A percentile compares a stretch with the other conserved stretches of the same genome.
Conservation (phyloP, 1,284 basidiomycete species). For the Apiotrichum porosum region DNA sequence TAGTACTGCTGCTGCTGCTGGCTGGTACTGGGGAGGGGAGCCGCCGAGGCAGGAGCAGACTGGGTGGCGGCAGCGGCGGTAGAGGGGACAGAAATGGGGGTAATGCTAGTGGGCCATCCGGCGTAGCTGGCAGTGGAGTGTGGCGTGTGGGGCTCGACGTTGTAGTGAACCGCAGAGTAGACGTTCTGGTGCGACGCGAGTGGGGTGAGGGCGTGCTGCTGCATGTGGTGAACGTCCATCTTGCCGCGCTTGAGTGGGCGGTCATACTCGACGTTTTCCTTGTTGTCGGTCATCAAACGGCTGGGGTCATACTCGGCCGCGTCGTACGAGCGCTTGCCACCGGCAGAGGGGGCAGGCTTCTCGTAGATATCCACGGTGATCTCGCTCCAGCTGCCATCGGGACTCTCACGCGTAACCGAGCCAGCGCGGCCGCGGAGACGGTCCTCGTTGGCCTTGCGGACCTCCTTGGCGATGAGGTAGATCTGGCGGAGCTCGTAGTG, state of each 20-base stretch:
- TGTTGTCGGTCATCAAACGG: constrained; percentile 6
- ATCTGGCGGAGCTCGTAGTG: constrained; percentile 52
- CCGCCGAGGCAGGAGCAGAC: not conserved
- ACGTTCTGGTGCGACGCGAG: constrained; percentile 16
- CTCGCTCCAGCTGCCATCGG: constrained; percentile 10
- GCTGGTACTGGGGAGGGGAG: not conserved
- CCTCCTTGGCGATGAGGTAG: constrained; percentile 52
- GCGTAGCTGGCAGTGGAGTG: constrained; percentile 4
- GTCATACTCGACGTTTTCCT: constrained; percentile 17
- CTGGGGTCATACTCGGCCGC: constrained; percentile 9
- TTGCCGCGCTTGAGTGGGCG: constrained; percentile 17
- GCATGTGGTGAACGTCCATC: constrained; percentile 7
- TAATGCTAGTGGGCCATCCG: constrained; percentile 7
- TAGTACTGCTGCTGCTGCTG: constrained; percentile 12
- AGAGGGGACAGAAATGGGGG: constrained; percentile 6
- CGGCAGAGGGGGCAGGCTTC: constrained; percentile 19
- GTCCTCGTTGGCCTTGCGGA: constrained; percentile 22
- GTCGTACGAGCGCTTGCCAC: constrained; percentile 14
- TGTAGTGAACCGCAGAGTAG: constrained; percentile 17
- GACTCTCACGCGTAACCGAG: not conserved
- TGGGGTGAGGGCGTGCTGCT: constrained; percentile 10
- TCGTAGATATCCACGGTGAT: constrained; percentile 17
- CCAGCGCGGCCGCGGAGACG: constrained; percentile 9
- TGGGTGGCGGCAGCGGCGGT: constrained; percentile 1
- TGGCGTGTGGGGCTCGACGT: constrained; percentile 8